Percentiles rank a stretch among this genome's conserved stretches.
phyloP scores from a whole-genome alignment of 805 yeast species.

The Wickerhamiella brachini region DNA sequence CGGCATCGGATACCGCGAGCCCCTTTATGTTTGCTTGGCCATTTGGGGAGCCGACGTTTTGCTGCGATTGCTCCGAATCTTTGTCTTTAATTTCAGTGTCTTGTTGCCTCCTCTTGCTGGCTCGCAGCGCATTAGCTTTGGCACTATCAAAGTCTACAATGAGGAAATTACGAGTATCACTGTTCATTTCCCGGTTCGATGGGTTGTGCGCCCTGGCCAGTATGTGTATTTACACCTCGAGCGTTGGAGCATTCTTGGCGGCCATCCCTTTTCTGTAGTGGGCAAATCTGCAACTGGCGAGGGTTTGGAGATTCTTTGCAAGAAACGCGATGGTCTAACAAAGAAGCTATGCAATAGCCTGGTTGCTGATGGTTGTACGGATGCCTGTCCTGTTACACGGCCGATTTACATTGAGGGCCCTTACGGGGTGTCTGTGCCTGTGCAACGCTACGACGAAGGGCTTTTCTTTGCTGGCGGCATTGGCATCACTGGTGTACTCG shows the following conservation, averaged over 20 bases:
- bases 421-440: constrained; percentile 38
- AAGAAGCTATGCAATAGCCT: constrained; percentile 25
- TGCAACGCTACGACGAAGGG: constrained; percentile 33
- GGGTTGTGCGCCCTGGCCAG: constrained; percentile 48
- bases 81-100: constrained; percentile 22
- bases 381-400: constrained; percentile 24
- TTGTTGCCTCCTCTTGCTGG: constrained; percentile 28
- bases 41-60: constrained; percentile 59
- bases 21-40: constrained; percentile 39
- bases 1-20: constrained; percentile 41
- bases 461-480: constrained; percentile 50
- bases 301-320: constrained; percentile 35
- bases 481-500: constrained; percentile 45
- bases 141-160: constrained; percentile 29
- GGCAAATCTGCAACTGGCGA: constrained; percentile 28
- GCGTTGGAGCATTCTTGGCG: constrained; percentile 41
- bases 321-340: constrained; percentile 43
- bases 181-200: constrained; percentile 38
- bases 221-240: constrained; percentile 43
- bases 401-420: constrained; percentile 47
- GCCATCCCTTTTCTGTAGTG: constrained; percentile 53
- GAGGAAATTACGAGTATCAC: constrained; percentile 37
- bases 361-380: constrained; percentile 23
- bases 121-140: constrained; percentile 19
- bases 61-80: constrained; percentile 39